These are phyloP conservation scores for Delitschia confertaspora DNA, from an alignment of 495 filamentous ascomycete species.

Conservation along the genomic window DNA sequence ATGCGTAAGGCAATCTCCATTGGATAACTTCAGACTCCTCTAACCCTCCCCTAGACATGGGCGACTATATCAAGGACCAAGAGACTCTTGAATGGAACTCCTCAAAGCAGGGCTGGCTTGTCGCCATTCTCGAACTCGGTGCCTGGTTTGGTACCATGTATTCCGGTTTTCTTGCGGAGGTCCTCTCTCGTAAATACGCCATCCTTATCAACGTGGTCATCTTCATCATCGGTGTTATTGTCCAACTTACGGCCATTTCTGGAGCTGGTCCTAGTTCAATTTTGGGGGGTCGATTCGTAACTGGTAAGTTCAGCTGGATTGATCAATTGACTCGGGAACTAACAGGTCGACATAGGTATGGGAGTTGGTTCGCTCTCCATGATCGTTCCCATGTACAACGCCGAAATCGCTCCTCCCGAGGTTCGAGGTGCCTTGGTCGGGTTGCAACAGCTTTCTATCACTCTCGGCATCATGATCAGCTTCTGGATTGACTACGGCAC, in stretches of 20 bases:
- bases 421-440: slow-evolving; percentile 65
- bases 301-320: slow-evolving; percentile 36
- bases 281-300: slow-evolving; percentile 67
- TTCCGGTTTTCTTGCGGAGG: slow-evolving; percentile 67
- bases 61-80: slow-evolving; percentile 50
- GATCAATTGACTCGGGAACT: background rate
- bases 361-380: slow-evolving; percentile 61
- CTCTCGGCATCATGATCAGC: slow-evolving; percentile 70
- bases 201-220: slow-evolving; percentile 63
- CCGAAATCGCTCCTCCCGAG: slow-evolving; percentile 55
- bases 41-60: slow-evolving; percentile 45
- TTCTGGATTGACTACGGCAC: slow-evolving; percentile 73
- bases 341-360: slow-evolving; percentile 46
- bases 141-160: slow-evolving; percentile 73
- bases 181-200: slow-evolving; percentile 62
- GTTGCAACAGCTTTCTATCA: slow-evolving; percentile 72
- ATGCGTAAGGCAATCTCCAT: too few relatives aligned
- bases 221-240: slow-evolving; percentile 67
- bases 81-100: slow-evolving; percentile 18
- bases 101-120: slow-evolving; percentile 66
- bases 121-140: slow-evolving; percentile 72
- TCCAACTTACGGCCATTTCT: slow-evolving; percentile 56
- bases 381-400: slow-evolving; percentile 62
- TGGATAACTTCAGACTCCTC: slow-evolving; percentile 6
- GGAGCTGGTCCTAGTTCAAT: slow-evolving; percentile 50